These are phyloP conservation scores for Rubroshorea leprosula DNA, from an alignment of 345 rosid species.

Conservation along the genomic window DNA sequence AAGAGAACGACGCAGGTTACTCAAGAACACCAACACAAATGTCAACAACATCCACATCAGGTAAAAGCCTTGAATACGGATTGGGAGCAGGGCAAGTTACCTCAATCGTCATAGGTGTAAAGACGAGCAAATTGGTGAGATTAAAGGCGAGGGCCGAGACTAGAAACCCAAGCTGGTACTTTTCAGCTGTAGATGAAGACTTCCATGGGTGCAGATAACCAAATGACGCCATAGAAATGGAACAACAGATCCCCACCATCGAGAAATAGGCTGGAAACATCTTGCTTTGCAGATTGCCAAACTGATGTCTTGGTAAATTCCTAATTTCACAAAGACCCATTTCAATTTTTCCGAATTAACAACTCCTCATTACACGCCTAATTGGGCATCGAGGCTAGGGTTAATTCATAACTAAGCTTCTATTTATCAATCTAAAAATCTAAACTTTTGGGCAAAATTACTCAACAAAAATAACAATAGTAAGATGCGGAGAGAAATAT, in stretches of 20 bases:
- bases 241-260: slow-evolving; percentile 71
- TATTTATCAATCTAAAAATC: not conserved
- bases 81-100: slow-evolving; percentile 22
- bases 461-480: not conserved
- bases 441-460: not conserved
- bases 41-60: not conserved
- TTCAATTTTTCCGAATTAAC: too few relatives aligned
- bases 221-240: slow-evolving; percentile 58
- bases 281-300: slow-evolving; percentile 91
- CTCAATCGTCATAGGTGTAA: slow-evolving; percentile 93
- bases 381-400: not conserved
- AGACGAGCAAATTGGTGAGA: slow-evolving; percentile 79
- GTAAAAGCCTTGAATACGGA: not conserved
- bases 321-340: too few relatives aligned
- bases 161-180: slow-evolving; percentile 92
- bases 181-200: slow-evolving; percentile 57
- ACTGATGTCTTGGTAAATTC: slow-evolving; percentile 86
- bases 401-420: not conserved
- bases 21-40: not conserved
- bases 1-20: too few relatives aligned
- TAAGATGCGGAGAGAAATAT: not conserved
- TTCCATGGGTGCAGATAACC: slow-evolving; percentile 95
- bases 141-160: slow-evolving; percentile 72
- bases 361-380: too few relatives aligned
- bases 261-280: slow-evolving; percentile 97